Conservation (phyloP, 2,329 filamentous ascomycete genomes). For the Domatiomyces catenatus region DNA sequence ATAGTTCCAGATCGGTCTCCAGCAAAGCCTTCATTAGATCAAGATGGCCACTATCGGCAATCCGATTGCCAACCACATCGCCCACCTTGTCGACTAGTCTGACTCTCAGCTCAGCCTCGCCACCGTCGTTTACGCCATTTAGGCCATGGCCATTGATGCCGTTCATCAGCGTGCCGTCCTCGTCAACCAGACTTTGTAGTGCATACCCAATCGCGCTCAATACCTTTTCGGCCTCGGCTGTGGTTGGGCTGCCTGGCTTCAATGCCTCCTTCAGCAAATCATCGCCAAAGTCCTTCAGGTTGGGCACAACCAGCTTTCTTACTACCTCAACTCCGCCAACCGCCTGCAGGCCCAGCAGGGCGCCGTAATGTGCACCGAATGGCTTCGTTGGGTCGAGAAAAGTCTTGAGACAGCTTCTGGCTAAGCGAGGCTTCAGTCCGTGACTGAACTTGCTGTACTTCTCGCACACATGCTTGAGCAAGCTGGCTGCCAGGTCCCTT, state of each 20-base stretch:
- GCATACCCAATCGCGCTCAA: conserved; percentile 41
- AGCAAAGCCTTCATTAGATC: conserved; percentile 27
- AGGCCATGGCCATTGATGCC: conserved; percentile 18
- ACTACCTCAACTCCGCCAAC: conserved; percentile 57
- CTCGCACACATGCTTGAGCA: conserved; percentile 62
- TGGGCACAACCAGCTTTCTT: conserved; percentile 49
- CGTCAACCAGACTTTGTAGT: conserved; percentile 38
- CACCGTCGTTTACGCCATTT: conserved; percentile 19
- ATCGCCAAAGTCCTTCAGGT: conserved; percentile 46
- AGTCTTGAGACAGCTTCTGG: conserved; percentile 80
- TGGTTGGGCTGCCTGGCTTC: conserved; percentile 33
- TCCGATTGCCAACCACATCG: conserved; percentile 26
- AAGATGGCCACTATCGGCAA: conserved; percentile 27
- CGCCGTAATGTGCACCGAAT: conserved; percentile 74
- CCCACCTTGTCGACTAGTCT: conserved; percentile 32
- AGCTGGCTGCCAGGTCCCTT: conserved; percentile 66
- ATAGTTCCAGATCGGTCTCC: conserved; percentile 5
- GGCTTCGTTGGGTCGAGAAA: conserved; percentile 78
- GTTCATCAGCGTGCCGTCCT: conserved; percentile 26
- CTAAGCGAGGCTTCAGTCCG: conserved; percentile 72
- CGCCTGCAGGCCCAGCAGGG: conserved; percentile 61
- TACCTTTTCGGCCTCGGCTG: conserved; percentile 46
- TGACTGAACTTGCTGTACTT: conserved; percentile 72
- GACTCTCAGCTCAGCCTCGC: conserved; percentile 20
- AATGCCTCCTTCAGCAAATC: conserved; percentile 42